A percentile compares a stretch with the other conserved stretches of the same genome.
phyloP scores from a whole-genome alignment of 2,329 filamentous ascomycete species.

The Scytalidium lignicola region DNA sequence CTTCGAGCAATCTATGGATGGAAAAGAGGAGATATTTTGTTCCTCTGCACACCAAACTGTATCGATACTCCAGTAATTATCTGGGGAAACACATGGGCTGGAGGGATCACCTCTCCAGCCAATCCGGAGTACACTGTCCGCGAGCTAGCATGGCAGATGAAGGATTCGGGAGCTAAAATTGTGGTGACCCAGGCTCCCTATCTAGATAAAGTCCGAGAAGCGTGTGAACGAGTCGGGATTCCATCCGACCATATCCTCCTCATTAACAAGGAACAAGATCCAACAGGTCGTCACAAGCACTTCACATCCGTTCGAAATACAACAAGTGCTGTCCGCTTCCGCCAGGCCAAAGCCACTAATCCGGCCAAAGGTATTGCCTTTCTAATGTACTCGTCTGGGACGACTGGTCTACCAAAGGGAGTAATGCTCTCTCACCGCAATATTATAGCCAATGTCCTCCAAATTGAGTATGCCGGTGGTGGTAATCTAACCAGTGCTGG shows the following conservation, averaged over 20 bases:
- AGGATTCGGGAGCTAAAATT: conserved; percentile 66
- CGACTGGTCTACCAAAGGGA: conserved; percentile 46
- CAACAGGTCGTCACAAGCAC: conserved; percentile 56
- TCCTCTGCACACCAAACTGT: conserved; percentile 74
- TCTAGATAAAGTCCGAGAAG: conserved; percentile 57
- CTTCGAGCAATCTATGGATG: conserved; percentile 69
- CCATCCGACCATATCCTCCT: conserved; percentile 65
- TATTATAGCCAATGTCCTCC: conserved; percentile 27
- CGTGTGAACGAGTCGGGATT: conserved; percentile 64
- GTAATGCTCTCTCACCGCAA: conserved; percentile 46
- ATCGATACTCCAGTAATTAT: conserved; percentile 73
- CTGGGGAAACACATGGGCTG: conserved; percentile 75
- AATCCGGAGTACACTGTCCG: conserved; percentile 81
- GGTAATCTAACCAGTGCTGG: conserved; percentile 44
- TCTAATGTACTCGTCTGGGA: conserved; percentile 59
- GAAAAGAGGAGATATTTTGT: conserved; percentile 74
- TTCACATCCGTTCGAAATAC: conserved; percentile 55
- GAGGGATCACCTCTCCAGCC: conserved; percentile 70
- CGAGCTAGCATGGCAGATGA: conserved; percentile 76
- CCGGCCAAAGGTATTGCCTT: conserved; percentile 71
- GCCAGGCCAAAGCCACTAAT: conserved; percentile 64
- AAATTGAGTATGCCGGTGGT: conserved; percentile 47
- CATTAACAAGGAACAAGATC: conserved; percentile 62
- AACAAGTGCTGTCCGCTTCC: conserved; percentile 50
- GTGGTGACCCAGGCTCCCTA: conserved; percentile 66